These are phyloP conservation scores for Saitozyma sp. DNA, from an alignment of 768 basidiomycete species.

Conservation along the genomic window DNA sequence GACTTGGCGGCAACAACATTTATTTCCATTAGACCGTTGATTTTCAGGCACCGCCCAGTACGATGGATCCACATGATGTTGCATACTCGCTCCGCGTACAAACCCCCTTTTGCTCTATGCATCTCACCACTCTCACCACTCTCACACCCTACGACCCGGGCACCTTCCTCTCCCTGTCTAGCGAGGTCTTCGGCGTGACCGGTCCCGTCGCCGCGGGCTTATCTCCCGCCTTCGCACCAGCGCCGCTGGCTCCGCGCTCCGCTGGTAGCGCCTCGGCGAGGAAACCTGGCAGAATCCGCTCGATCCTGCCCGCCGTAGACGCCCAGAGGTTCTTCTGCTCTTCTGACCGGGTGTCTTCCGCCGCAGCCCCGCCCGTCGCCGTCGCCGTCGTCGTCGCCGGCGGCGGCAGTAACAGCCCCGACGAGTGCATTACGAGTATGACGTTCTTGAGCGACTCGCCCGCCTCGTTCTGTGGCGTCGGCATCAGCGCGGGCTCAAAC, in stretches of 20 bases:
- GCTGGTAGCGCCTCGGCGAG: conserved; percentile 53
- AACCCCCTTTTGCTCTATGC: no score
- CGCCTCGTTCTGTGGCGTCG: conserved; percentile 79
- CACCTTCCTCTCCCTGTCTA: no score
- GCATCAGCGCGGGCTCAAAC: not conserved
- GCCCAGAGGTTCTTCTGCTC: conserved; percentile 65
- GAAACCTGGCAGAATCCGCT: conserved; percentile 89
- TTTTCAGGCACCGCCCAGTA: no score
- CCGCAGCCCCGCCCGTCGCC: not conserved
- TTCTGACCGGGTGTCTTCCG: conserved; percentile 23
- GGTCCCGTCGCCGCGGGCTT: no score
- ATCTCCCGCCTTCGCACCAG: not conserved
- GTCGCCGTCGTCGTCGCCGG: not conserved
- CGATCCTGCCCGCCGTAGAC: conserved; percentile 79
- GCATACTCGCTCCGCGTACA: no score
- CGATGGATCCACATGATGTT: no score
- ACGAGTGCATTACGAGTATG: conserved; percentile 91
- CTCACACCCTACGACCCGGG: no score
- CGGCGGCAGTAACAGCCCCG: conserved; percentile 74
- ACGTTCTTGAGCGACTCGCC: conserved; percentile 97
- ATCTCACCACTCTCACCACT: no score
- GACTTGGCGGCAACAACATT: no score
- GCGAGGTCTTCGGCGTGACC: no score
- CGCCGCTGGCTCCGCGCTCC: not conserved
- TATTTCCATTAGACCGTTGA: no score